Conservation (phyloP, 441 rosid species). For the Aquilaria agallochum region DNA sequence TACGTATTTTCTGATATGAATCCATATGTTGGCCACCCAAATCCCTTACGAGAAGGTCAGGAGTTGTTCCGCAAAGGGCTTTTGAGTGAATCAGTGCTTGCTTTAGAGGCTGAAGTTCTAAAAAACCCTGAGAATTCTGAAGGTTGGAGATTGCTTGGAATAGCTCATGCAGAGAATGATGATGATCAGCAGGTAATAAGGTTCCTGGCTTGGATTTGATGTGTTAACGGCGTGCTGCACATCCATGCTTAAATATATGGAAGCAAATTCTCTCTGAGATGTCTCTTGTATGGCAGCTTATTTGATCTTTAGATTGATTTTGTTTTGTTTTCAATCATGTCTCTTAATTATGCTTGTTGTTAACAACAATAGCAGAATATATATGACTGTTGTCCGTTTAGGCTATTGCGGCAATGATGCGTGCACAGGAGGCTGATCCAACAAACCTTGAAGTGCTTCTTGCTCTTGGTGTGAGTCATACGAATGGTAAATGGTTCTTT, state of each 20-base stretch:
- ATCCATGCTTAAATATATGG: no score
- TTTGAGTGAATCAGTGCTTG: slow-evolving; percentile 98
- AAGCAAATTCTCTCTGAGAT: no score
- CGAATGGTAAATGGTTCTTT: slow-evolving; percentile 68
- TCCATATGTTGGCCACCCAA: slow-evolving; percentile 97
- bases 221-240: no score
- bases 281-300: no score
- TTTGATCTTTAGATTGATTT: no score
- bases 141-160: slow-evolving; percentile 99
- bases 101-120: slow-evolving; percentile 98
- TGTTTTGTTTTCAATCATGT: background rate
- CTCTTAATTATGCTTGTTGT: background rate
- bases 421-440: slow-evolving; percentile 94
- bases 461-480: slow-evolving; percentile 98
- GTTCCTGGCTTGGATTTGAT: background rate
- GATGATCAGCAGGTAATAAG: slow-evolving; percentile 93
- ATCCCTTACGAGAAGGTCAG: slow-evolving; percentile 94
- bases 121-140: slow-evolving; percentile 97
- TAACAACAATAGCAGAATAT: no score
- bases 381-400: slow-evolving; percentile 32
- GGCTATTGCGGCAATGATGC: slow-evolving; percentile 99
- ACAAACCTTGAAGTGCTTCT: slow-evolving; percentile 96
- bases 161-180: slow-evolving; percentile 98
- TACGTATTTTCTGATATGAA: slow-evolving; percentile 99
- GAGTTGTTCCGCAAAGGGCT: slow-evolving; percentile 97